These are phyloP conservation scores for Thermothielavioides terrestris DNA, from an alignment of 495 filamentous ascomycete species.

Conservation along the genomic window DNA sequence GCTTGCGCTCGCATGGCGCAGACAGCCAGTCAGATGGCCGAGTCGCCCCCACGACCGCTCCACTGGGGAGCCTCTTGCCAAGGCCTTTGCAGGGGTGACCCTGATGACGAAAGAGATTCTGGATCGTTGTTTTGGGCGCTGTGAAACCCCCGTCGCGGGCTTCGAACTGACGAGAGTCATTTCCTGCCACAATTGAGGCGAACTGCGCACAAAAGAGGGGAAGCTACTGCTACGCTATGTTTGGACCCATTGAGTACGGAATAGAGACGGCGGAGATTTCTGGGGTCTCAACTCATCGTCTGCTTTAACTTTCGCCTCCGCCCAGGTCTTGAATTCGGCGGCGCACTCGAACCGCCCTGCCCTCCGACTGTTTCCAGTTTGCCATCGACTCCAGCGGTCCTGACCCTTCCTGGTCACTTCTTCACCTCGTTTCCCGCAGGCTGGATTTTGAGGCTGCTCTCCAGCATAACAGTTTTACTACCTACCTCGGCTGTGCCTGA, in stretches of 20 bases:
- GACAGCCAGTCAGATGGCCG: constrained; percentile 1
- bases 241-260: neutral
- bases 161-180: constrained; percentile 4
- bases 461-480: too few relatives aligned
- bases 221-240: neutral
- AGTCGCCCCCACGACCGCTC: constrained; percentile 6
- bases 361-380: too few relatives aligned
- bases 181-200: neutral
- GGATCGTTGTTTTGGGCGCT: neutral
- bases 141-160: constrained; percentile 2
- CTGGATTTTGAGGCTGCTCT: too few relatives aligned
- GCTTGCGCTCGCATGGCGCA: neutral
- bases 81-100: neutral
- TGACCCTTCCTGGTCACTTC: too few relatives aligned
- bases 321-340: too few relatives aligned
- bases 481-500: too few relatives aligned
- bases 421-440: too few relatives aligned
- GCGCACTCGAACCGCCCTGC: too few relatives aligned
- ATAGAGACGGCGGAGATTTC: neutral
- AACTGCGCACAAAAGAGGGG: neutral
- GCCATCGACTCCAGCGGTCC: too few relatives aligned
- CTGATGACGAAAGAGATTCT: constrained; percentile 9
- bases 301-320: too few relatives aligned
- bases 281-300: too few relatives aligned
- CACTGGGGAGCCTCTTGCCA: constrained; percentile 3